Evolutionary conservation across 371 early-diverging fungal genomes (phyloP).

Genomic region (Paramicrosporidium saccamoebae): DNA sequence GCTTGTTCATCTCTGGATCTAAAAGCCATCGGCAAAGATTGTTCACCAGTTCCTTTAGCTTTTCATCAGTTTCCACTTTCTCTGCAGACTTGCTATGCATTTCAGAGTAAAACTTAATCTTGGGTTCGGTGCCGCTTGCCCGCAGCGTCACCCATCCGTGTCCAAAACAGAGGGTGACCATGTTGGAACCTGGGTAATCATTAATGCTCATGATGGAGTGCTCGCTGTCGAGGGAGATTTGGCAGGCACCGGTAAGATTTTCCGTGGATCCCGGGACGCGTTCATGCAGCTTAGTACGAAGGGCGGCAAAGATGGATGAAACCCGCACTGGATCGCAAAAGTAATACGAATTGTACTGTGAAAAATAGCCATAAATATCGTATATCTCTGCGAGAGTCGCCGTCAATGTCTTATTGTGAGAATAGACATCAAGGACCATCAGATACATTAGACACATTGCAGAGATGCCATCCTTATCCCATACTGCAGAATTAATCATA

Average conservation of each 20-base stretch:
- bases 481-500: conserved; percentile 29
- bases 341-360: conserved; percentile 54
- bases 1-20: too few species aligned
- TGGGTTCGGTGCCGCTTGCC: conserved; percentile 75
- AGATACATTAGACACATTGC: conserved; percentile 55
- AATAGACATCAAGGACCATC: conserved; percentile 25
- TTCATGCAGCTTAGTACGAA: too few species aligned
- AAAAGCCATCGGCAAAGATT: too few species aligned
- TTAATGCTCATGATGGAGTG: too few species aligned
- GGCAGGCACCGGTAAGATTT: not conserved
- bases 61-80: too few species aligned
- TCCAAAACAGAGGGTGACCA: conserved; percentile 59
- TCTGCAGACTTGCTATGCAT: conserved; percentile 16
- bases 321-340: conserved; percentile 40
- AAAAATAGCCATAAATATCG: conserved; percentile 44
- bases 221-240: too few species aligned
- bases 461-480: conserved; percentile 52
- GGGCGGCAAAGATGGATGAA: conserved; percentile 27
- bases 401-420: conserved; percentile 15
- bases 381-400: conserved; percentile 33
- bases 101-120: conserved; percentile 79
- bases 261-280: too few species aligned
- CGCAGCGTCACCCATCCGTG: conserved; percentile 33
- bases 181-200: too few species aligned
- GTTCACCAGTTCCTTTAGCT: too few species aligned